Conservation (phyloP, 805 yeast genomes). For the Metschnikowia koreensis region DNA sequence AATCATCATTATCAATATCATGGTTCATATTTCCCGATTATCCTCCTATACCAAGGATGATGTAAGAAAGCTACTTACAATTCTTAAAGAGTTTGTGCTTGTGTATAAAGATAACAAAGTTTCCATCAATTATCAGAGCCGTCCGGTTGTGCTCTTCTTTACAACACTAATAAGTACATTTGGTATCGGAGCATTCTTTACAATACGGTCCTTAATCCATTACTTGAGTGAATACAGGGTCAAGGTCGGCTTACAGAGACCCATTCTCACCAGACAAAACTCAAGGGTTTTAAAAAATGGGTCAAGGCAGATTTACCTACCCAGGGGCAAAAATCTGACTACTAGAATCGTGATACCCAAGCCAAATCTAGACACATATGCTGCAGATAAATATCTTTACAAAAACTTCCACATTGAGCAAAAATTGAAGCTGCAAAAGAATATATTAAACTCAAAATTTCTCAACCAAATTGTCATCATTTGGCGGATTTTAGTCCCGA, state of each 20-base stretch:
- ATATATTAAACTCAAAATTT: constrained; percentile 56
- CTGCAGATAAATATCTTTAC: constrained; percentile 54
- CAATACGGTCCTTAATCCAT: constrained; percentile 28
- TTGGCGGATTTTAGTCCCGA: constrained; percentile 82
- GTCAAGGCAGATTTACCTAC: constrained; percentile 48
- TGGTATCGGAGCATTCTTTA: constrained; percentile 37
- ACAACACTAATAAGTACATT: constrained; percentile 40
- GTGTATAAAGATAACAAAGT: constrained; percentile 37
- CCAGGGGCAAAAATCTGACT: constrained; percentile 38
- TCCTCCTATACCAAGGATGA: constrained; percentile 34
- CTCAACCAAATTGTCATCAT: constrained; percentile 70
- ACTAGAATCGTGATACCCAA: constrained; percentile 46
- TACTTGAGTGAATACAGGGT: constrained; percentile 30
- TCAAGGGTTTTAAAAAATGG: constrained; percentile 45
- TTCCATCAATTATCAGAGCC: constrained; percentile 38
- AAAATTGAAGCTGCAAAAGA: constrained; percentile 27
- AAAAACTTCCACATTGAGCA: constrained; percentile 44
- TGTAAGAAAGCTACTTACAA: constrained; percentile 30
- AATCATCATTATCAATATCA: constrained; percentile 8
- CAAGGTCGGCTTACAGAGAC: constrained; percentile 28
- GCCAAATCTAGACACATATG: constrained; percentile 49
- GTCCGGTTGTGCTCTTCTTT: constrained; percentile 43
- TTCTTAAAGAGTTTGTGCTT: constrained; percentile 36
- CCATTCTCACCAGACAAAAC: constrained; percentile 39
- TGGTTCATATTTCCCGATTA: constrained; percentile 37